A percentile compares a stretch with the other conserved stretches of the same genome.
phyloP scores from a whole-genome alignment of 768 basidiomycete species.

The Tulasnella sp. region DNA sequence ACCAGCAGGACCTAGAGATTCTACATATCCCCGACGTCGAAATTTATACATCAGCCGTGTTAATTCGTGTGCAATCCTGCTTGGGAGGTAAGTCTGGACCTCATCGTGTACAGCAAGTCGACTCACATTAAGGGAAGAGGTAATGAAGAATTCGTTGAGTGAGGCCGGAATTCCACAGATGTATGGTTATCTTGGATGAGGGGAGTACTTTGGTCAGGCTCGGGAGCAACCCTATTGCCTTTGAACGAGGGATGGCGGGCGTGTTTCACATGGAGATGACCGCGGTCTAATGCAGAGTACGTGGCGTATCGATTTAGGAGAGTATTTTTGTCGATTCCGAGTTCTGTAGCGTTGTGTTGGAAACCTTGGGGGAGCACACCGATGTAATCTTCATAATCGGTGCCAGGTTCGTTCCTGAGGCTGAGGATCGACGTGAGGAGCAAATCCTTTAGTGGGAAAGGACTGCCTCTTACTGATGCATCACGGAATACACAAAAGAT shows the following conservation, averaged over 20 bases:
- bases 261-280: neutral
- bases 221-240: neutral
- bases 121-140: conserved; percentile 68
- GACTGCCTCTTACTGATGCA: conserved; percentile 51
- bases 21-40: conserved; percentile 67
- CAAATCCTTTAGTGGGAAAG: too few relatives aligned
- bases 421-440: neutral
- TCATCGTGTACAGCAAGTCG: neutral
- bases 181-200: conserved; percentile 18
- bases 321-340: neutral
- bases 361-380: conserved; percentile 56
- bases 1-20: conserved; percentile 84
- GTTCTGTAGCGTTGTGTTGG: conserved; percentile 18
- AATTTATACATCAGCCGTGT: conserved; percentile 58
- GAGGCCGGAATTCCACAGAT: conserved; percentile 35
- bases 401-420: conserved; percentile 41
- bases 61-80: conserved; percentile 73
- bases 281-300: conserved; percentile 3
- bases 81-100: too few relatives aligned
- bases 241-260: neutral
- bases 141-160: conserved; percentile 34
- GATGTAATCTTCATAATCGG: conserved; percentile 51
- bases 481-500: conserved; percentile 57
- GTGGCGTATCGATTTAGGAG: conserved; percentile 1
- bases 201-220: conserved; percentile 21